Conservation (phyloP, 1,139 yeast genomes). For the Candida tetrigidarum region DNA sequence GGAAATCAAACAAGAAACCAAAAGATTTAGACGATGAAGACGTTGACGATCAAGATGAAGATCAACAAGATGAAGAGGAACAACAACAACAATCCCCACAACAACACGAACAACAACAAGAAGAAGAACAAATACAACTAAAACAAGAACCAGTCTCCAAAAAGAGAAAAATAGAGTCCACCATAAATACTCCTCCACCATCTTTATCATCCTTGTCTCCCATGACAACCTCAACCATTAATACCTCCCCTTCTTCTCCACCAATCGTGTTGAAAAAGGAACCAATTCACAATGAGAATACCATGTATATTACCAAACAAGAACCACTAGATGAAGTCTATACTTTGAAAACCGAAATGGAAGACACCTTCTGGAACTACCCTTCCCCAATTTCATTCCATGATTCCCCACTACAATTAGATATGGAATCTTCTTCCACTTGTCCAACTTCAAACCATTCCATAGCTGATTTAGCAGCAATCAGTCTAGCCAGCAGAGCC, state of each 20-base stretch:
- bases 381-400: slow-evolving; percentile 50
- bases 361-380: slow-evolving; percentile 35
- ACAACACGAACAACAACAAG: slow-evolving; percentile 17
- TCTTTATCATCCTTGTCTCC: slow-evolving; percentile 4
- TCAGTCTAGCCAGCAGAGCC: slow-evolving; percentile 12
- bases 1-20: slow-evolving; percentile 11
- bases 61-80: slow-evolving; percentile 10
- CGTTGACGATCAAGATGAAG: slow-evolving; percentile 20
- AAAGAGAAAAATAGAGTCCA: slow-evolving; percentile 15
- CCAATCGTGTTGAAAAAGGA: slow-evolving; percentile 12
- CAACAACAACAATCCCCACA: slow-evolving; percentile 18
- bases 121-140: slow-evolving; percentile 15
- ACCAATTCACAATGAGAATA: neutral
- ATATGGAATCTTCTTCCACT: slow-evolving; percentile 6
- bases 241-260: slow-evolving; percentile 9
- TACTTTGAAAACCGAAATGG: slow-evolving; percentile 13
- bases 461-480: slow-evolving; percentile 11
- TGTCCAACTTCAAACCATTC: slow-evolving; percentile 7
- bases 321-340: slow-evolving; percentile 7
- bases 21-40: slow-evolving; percentile 9
- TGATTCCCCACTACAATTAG: slow-evolving; percentile 13
- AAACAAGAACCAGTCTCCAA: slow-evolving; percentile 9
- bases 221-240: slow-evolving; percentile 1
- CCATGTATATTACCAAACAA: slow-evolving; percentile 3
- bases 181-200: slow-evolving; percentile 9